Base-by-base conservation (phyloP, 495 filamentous ascomycete genomes). In the Podospora comata region DNA sequence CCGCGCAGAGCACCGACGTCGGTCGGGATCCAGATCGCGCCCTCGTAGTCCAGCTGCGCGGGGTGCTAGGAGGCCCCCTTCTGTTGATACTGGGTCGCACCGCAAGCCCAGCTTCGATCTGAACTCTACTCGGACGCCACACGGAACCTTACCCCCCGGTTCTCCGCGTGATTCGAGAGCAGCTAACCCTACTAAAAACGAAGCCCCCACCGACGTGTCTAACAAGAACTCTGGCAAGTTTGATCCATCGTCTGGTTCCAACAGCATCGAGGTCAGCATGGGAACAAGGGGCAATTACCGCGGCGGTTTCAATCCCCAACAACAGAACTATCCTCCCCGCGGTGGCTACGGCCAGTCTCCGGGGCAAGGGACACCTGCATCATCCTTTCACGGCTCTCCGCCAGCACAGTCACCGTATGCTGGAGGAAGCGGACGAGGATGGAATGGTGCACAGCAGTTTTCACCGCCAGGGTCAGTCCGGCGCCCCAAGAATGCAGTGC, bases 361-460 rank as follows among this genome's bases (percentile, higher is more conserved):
- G 5, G 85, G 86, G 19, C 85, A 87, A 62, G 79, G 79, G 54
- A 87, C 84, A 32, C 85, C 88, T 44, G 83, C 79, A 63, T 85
- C 84, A 48, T 89, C 88, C n/a, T 85, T 85, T 70, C 87, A 88
- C 69, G 86, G 84, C 26, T 92, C 89, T 11, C 90, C 91, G 48
- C 86, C 86, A 54, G 83, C 86, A 9, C 83, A 85, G 61, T 92
- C 90, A 28, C 89, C 90, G 1, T 89, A 89, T 75, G 82, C 83
- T 32, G 81, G 87, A 71, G 81, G 87, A 71, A 85, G 85, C 26
- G 84, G 85, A 28, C 86, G 88, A 80, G 80, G 79, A 68, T 86
- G 86, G 70, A 85, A 80, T 68, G 77, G 79, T 44, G 84, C 84
- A 72, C 82, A 82, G 55, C 87, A 86, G 72, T 83, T 81, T 56